phyloP scores from a whole-genome alignment of 2,329 filamentous ascomycete genomes.

The Aaosphaeria arxii region DNA sequence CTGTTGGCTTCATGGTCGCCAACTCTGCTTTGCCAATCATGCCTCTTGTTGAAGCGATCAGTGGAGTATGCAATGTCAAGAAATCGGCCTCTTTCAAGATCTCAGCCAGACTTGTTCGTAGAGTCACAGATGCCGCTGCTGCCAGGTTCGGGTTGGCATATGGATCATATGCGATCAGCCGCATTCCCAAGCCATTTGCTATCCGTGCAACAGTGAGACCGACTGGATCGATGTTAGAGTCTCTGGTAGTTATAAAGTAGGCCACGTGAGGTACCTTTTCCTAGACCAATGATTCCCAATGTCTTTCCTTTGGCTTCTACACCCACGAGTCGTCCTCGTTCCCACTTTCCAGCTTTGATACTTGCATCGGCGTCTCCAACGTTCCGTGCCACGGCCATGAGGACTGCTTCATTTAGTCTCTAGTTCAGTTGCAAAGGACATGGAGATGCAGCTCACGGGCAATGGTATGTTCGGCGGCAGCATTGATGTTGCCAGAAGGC shows the following conservation, averaged over 20 bases:
- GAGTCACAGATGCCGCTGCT: conserved; percentile 61
- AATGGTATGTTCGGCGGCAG: conserved; percentile 76
- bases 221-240: conserved; percentile 44
- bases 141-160: conserved; percentile 75
- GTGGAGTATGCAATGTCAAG: conserved; percentile 75
- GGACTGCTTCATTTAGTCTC: conserved; percentile 37
- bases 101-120: conserved; percentile 57
- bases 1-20: conserved; percentile 67
- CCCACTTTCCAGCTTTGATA: conserved; percentile 72
- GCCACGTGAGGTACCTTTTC: conserved; percentile 57
- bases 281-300: conserved; percentile 72
- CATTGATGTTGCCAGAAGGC: conserved; percentile 75
- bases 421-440: conserved; percentile 19
- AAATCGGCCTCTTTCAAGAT: conserved; percentile 70
- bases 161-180: conserved; percentile 70
- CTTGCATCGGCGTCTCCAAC: conserved; percentile 67
- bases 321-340: conserved; percentile 70
- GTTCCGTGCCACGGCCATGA: conserved; percentile 72
- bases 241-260: not conserved
- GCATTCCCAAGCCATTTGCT: conserved; percentile 75
- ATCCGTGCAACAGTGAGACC: conserved; percentile 78
- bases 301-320: conserved; percentile 77
- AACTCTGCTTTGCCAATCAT: conserved; percentile 68
- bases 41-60: conserved; percentile 73
- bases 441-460: conserved; percentile 42